Conservation (phyloP, 2,329 filamentous ascomycete species). For the Pyricularia sp. region DNA sequence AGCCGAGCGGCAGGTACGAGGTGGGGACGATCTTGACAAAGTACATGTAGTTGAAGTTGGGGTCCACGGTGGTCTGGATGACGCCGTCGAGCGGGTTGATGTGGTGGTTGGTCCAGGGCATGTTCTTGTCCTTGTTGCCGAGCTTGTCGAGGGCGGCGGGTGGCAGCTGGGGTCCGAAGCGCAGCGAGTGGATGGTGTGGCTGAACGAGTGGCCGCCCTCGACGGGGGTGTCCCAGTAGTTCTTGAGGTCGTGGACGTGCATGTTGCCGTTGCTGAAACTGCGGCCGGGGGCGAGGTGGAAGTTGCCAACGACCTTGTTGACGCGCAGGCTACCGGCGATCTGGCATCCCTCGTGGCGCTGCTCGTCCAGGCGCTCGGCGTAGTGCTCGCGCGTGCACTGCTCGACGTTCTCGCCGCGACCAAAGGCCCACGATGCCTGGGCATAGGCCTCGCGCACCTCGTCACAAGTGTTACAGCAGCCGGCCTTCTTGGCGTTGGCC, state of each 20-base stretch:
- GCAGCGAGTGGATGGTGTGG: slow-evolving; percentile 78
- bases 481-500: slow-evolving; percentile 60
- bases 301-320: slow-evolving; percentile 98
- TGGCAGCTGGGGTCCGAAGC: slow-evolving; percentile 87
- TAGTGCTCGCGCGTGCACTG: slow-evolving; percentile 96
- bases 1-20: slow-evolving; percentile 85
- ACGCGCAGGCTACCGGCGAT: slow-evolving; percentile 87
- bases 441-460: slow-evolving; percentile 96
- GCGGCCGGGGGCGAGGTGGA: slow-evolving; percentile 93
- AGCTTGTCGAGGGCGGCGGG: slow-evolving; percentile 57
- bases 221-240: slow-evolving; percentile 73
- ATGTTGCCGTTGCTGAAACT: slow-evolving; percentile 95
- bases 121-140: slow-evolving; percentile 40
- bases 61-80: slow-evolving; percentile 66
- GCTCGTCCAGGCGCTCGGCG: slow-evolving; percentile 74
- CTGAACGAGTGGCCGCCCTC: slow-evolving; percentile 74
- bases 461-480: slow-evolving; percentile 95
- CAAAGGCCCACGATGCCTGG: slow-evolving; percentile 84
- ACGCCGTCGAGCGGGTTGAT: slow-evolving; percentile 82
- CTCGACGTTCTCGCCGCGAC: slow-evolving; percentile 82
- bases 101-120: slow-evolving; percentile 80
- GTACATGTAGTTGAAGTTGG: slow-evolving; percentile 96
- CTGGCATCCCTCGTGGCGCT: slow-evolving; percentile 86
- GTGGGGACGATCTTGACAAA: slow-evolving; percentile 98
- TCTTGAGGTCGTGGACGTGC: slow-evolving; percentile 95